A percentile compares a stretch with the other conserved stretches of the same genome.
Conservation (phyloP, 345 rosid genomes). For the Citrus inodora region DNA sequence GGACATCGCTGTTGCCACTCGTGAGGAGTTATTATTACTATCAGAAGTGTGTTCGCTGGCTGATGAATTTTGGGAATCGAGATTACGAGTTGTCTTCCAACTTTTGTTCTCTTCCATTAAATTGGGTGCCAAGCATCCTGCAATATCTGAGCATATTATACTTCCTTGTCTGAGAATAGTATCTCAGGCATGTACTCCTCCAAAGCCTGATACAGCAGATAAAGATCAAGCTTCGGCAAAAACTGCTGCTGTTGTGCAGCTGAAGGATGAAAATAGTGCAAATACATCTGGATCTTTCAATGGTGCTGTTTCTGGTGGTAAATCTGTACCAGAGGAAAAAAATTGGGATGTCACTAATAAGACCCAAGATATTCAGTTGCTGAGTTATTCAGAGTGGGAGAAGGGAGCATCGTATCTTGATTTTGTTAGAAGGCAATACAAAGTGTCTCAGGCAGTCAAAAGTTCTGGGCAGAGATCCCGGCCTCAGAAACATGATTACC, state of each 20-base stretch:
- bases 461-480: slow-evolving; percentile 66
- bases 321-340: slow-evolving; percentile 57
- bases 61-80: slow-evolving; percentile 98
- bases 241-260: slow-evolving; percentile 43
- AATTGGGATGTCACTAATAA: slow-evolving; percentile 62
- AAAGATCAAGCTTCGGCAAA: slow-evolving; percentile 63
- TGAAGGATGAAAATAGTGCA: slow-evolving; percentile 60
- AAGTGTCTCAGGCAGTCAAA: slow-evolving; percentile 74
- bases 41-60: slow-evolving; percentile 95
- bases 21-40: slow-evolving; percentile 88
- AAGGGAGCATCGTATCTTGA: slow-evolving; percentile 96
- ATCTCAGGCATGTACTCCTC: slow-evolving; percentile 97
- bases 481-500: slow-evolving; percentile 69
- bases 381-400: slow-evolving; percentile 97
- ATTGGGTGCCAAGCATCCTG: slow-evolving; percentile 98
- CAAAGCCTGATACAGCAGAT: slow-evolving; percentile 84
- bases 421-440: slow-evolving; percentile 97
- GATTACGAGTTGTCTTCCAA: slow-evolving; percentile 92
- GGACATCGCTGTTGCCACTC: slow-evolving; percentile 90
- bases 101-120: slow-evolving; percentile 89
- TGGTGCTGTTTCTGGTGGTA: slow-evolving; percentile 34
- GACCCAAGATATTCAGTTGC: slow-evolving; percentile 73
- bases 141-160: slow-evolving; percentile 92
- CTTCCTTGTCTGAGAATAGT: slow-evolving; percentile 96
- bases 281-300: slow-evolving; percentile 39